These are phyloP conservation scores for Tetrahymena malaccensis DNA, from an alignment of 73 alveolate species.

Conservation along the genomic window DNA sequence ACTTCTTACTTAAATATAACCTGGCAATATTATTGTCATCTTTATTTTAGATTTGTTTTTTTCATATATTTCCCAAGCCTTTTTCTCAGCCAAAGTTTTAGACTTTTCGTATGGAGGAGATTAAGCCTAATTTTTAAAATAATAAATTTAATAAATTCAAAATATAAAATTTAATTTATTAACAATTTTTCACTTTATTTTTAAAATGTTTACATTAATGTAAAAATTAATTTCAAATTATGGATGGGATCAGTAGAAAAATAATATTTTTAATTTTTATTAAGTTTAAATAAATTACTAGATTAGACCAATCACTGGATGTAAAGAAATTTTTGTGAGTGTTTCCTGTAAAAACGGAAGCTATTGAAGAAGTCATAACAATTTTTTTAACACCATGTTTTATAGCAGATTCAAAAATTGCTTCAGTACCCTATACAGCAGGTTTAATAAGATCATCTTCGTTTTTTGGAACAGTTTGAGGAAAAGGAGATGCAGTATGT, in stretches of 20 bases:
- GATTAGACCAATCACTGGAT: background rate
- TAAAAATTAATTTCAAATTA: too few species aligned
- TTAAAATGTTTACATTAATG: too few species aligned
- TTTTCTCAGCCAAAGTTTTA: slow-evolving; percentile 46
- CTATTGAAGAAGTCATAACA: slow-evolving; percentile 37
- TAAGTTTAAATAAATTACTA: background rate
- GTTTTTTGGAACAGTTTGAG: slow-evolving; percentile 43
- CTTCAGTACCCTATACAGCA: slow-evolving; percentile 59
- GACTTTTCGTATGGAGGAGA: slow-evolving; percentile 38
- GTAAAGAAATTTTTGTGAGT: background rate
- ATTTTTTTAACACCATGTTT: slow-evolving; percentile 43
- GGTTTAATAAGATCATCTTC: slow-evolving; percentile 52
- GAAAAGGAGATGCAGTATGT: slow-evolving; percentile 69
- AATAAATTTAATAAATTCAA: background rate
- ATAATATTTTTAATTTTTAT: background rate
- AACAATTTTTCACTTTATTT: too few species aligned
- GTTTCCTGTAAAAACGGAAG: slow-evolving; percentile 12
- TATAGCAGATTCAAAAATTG: slow-evolving; percentile 40
- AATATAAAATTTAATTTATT: too few species aligned
- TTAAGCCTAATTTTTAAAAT: slow-evolving; percentile 17
- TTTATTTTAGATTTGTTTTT: slow-evolving; percentile 35
- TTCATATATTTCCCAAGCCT: slow-evolving; percentile 48
- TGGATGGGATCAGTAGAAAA: too few species aligned
- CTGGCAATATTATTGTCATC: slow-evolving; percentile 44
- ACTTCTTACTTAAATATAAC: slow-evolving; percentile 37